These are phyloP conservation scores for Furcasterigmium furcatum DNA, from an alignment of 2,329 filamentous ascomycete species.

Conservation along the genomic window DNA sequence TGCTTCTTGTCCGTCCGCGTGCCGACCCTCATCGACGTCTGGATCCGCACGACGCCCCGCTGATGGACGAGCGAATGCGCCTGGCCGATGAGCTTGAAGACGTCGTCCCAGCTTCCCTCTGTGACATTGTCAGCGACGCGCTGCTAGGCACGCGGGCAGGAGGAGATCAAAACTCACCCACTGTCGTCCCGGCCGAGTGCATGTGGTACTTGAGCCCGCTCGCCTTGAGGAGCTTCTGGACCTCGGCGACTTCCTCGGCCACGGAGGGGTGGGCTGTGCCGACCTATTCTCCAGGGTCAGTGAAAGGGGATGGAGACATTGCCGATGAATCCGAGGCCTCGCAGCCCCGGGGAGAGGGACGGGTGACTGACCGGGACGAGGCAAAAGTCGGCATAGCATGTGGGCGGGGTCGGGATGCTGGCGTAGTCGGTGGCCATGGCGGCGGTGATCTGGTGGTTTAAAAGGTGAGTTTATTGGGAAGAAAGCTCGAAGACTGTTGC, in stretches of 20 bases:
- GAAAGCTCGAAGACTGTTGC: too few relatives aligned
- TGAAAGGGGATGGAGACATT: background rate
- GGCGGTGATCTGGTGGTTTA: too few relatives aligned
- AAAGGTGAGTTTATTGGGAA: too few relatives aligned
- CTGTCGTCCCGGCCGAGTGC: conserved; percentile 91
- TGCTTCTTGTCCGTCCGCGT: conserved; percentile 85
- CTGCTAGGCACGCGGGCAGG: background rate
- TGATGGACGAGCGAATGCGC: conserved; percentile 76
- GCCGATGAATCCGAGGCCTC: background rate
- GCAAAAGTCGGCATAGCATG: conserved; percentile 88
- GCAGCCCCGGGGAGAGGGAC: background rate
- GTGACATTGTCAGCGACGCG: conserved; percentile 48
- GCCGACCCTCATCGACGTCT: conserved; percentile 84
- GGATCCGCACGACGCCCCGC: conserved; percentile 76
- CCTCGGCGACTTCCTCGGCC: conserved; percentile 79
- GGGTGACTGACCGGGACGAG: conserved; percentile 66
- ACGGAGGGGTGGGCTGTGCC: conserved; percentile 77
- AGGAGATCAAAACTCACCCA: conserved; percentile 61
- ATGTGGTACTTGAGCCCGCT: conserved; percentile 82
- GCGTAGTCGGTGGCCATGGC: conserved; percentile 38
- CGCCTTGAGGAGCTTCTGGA: conserved; percentile 78
- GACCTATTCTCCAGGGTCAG: conserved; percentile 48
- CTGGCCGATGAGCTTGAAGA: conserved; percentile 83
- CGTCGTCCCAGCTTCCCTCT: conserved; percentile 91
- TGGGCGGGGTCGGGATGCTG: conserved; percentile 60